Evolutionary conservation across 225 moss, liverwort and hornwort species (phyloP), one percentile per base, ranked within the genome.

Genomic region (Sphagnum contortum): DNA sequence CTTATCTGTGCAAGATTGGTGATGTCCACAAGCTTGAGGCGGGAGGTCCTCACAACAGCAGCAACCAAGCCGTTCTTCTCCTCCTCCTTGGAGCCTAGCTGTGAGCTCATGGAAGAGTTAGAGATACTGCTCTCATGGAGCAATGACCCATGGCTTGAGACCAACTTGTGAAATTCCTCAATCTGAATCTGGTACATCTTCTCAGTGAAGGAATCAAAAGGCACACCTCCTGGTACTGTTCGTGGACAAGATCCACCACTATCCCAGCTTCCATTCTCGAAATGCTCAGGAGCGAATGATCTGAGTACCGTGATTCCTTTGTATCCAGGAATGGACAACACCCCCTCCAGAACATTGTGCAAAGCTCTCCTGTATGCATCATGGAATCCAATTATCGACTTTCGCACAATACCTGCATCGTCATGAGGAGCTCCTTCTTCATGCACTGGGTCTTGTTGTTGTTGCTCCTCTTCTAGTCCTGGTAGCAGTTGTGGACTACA

Each of bases 271-370:
- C 81, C 83, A 12, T 72, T 70, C 69, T 92, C 92, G 49, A 80
- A 87, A 66, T 92, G 92, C 14, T 74, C 79, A 0, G 81, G 73
- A 12, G 92, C 80, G 44, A 85, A 92, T n/a, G 92, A 89, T 59
- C 89, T 79, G 70, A 89, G 48, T 14, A 92, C 59, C 2, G 65
- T 71, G 47, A 71, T 53, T 46, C 86, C 88, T 9, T 75, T 67
- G 72, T 72, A 85, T 2, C 79, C 77, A 9, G 68, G 61, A 54
- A 76, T 50, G 0, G 68, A 4, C 14, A 62, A 6, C 5, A 89
- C 57, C 55, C 61, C 78, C 9, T 77, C 76, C 46, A 89, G 64
- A 5, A 75, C 76, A 3, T 12, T 57, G n/a, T 71, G 75, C 60
- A 92, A 12, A 4, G 79, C 89, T 45, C 46, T 70, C 44, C 71